phyloP scores from a whole-genome alignment of 163 green algal species.

The Chlamydomonas reinhardtii region DNA sequence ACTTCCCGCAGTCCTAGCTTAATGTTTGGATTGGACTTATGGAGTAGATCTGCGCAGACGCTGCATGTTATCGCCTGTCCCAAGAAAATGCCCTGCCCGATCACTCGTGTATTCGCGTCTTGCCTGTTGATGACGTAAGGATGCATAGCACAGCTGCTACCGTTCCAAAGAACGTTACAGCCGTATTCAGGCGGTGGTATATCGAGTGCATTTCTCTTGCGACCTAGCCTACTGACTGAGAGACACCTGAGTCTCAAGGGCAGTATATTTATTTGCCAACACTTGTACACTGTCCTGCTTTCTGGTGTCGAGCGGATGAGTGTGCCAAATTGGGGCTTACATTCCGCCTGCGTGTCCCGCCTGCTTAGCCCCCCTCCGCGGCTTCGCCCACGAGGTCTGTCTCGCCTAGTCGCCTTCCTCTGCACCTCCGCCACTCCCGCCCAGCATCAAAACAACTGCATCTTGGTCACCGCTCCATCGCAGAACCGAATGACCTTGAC shows the following conservation, averaged over 20 bases:
- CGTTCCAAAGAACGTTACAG: conserved; percentile 68
- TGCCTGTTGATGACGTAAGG: conserved; percentile 55
- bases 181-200: conserved; percentile 57
- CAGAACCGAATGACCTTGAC: conserved; percentile 34
- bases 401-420: no score
- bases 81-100: neutral
- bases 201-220: conserved; percentile 61
- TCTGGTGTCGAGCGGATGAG: no score
- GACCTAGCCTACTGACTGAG: no score
- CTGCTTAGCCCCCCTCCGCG: no score
- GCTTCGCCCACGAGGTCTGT: no score
- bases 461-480: conserved; percentile 16
- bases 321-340: no score
- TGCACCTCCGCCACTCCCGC: no score
- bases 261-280: no score
- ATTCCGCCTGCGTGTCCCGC: no score
- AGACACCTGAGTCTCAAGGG: no score
- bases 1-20: conserved; percentile 56
- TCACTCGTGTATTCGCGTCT: neutral
- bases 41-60: conserved; percentile 53
- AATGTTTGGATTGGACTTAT: conserved; percentile 56
- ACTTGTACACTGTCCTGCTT: no score
- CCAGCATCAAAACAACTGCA: neutral
- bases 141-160: conserved; percentile 57
- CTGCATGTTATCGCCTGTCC: neutral